These are phyloP conservation scores for Gynostemma pentaphyllum DNA, from an alignment of 306 rosid genomes.

Conservation along the genomic window DNA sequence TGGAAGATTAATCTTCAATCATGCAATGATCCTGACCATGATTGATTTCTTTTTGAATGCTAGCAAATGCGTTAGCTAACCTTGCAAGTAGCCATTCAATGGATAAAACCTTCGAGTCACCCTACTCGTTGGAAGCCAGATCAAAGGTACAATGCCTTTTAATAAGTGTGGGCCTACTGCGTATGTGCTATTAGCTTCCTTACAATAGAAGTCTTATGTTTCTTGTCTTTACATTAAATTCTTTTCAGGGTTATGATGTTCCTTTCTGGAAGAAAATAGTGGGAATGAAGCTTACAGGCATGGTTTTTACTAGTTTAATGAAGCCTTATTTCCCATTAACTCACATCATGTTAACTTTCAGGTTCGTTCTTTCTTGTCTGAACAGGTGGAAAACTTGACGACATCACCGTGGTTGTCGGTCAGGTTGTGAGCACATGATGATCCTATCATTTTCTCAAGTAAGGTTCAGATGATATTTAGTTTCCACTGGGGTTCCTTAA, in stretches of 20 bases:
- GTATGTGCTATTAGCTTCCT: neutral
- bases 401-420: conserved; percentile 68
- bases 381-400: conserved; percentile 88
- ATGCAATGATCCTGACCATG: conserved; percentile 8
- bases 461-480: neutral
- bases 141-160: conserved; percentile 35
- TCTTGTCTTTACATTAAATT: conserved; percentile 2
- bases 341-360: conserved; percentile 7
- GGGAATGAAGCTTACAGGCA: conserved; percentile 88
- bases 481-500: neutral
- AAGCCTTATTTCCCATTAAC: neutral
- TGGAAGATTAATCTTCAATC: neutral
- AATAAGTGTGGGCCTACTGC: neutral
- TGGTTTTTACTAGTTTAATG: neutral
- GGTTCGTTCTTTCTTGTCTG: conserved; percentile 1
- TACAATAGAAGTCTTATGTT: neutral
- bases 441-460: conserved; percentile 13
- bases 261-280: conserved; percentile 84
- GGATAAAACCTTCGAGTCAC: conserved; percentile 76
- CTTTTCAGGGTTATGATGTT: conserved; percentile 66
- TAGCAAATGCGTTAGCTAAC: conserved; percentile 90
- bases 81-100: conserved; percentile 65
- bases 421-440: conserved; percentile 58
- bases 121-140: conserved; percentile 80
- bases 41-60: conserved; percentile 23